Percentiles rank a stretch among this genome's conserved stretches.
phyloP scores from a whole-genome alignment of 257 asterid genomes.

The Rhazya stricta region DNA sequence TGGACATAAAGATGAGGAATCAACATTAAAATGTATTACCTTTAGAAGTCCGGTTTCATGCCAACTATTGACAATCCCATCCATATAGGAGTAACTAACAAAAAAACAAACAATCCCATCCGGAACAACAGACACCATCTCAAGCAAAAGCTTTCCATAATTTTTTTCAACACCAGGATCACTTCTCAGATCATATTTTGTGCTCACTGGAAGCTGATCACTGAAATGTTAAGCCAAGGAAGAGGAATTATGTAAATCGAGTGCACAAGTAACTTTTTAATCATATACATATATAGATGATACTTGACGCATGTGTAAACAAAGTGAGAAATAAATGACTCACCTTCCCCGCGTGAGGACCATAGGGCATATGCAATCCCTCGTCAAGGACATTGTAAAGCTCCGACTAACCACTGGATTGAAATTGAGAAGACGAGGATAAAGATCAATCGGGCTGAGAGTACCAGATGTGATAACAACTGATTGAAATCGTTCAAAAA shows the following conservation, averaged over 20 bases:
- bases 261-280: conserved; percentile 9
- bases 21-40: conserved; percentile 32
- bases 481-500: conserved; percentile 92
- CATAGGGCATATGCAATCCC: conserved; percentile 99
- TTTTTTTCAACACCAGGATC: conserved; percentile 99
- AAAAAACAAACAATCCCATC: conserved; percentile 97
- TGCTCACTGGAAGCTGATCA: conserved; percentile 99
- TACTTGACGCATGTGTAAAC: conserved; percentile 7
- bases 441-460: conserved; percentile 96
- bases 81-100: conserved; percentile 98
- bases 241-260: conserved; percentile 5
- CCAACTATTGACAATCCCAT: conserved; percentile 97
- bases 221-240: conserved; percentile 33
- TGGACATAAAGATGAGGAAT: neutral
- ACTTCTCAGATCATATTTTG: conserved; percentile 88
- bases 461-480: conserved; percentile 98
- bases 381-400: conserved; percentile 91
- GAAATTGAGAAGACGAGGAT: conserved; percentile 92
- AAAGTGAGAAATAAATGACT: conserved; percentile 9
- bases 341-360: conserved; percentile 96
- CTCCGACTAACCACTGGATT: conserved; percentile 93
- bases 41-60: conserved; percentile 89
- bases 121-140: conserved; percentile 95
- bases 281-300: conserved; percentile 2
- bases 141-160: conserved; percentile 91